Evolutionary conservation across 345 rosid species (phyloP).

Genomic region (Eucalyptus camaldulensis): DNA sequence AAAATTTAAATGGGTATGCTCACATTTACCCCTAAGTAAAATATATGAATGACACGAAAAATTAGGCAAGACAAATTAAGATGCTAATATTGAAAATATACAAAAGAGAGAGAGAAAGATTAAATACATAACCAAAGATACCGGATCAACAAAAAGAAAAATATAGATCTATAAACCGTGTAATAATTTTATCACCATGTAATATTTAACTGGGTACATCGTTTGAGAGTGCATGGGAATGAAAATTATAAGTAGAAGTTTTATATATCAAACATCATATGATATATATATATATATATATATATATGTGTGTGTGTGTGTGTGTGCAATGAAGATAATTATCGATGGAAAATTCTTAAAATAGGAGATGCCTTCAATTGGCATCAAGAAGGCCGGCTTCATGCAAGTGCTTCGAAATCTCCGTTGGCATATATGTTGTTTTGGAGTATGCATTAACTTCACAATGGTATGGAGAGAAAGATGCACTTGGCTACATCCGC

Average conservation of each 20-base stretch:
- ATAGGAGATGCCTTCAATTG: background rate
- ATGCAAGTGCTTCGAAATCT: background rate
- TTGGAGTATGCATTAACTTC: background rate
- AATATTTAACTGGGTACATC: background rate
- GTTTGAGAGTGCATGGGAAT: background rate
- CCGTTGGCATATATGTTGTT: background rate
- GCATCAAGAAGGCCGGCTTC: background rate
- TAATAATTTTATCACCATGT: background rate
- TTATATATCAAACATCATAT: too few relatives aligned
- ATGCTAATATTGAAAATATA: background rate
- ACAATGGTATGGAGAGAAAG: background rate
- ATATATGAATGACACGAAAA: background rate
- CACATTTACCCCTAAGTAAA: background rate
- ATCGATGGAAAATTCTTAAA: too few relatives aligned
- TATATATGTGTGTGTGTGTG: too few relatives aligned
- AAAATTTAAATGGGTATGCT: rapidly evolving
- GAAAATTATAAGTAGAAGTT: background rate
- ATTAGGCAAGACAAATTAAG: background rate
- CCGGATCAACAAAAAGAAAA: rapidly evolving
- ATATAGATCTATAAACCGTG: background rate
- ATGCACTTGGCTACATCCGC: background rate
- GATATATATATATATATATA: too few relatives aligned
- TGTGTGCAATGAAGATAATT: background rate
- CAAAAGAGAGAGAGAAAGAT: rapidly evolving
- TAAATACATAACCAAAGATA: background rate